These are phyloP conservation scores for Cryptosporidium canis DNA, from an alignment of 169 alveolate genomes.

Conservation along the genomic window DNA sequence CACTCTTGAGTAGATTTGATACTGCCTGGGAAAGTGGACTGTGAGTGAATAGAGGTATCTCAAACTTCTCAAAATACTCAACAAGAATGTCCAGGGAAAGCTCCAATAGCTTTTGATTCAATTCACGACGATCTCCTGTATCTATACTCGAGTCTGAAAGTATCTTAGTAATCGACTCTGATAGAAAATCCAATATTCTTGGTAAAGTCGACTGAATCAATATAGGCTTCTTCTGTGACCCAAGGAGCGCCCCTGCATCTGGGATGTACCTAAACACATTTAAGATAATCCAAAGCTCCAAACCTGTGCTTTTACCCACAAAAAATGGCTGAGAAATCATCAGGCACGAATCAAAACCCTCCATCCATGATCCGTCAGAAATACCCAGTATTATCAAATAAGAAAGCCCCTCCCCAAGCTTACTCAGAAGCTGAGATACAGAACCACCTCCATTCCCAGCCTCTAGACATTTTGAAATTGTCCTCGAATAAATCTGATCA, in stretches of 20 bases:
- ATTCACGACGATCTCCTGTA: neutral
- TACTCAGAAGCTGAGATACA: constrained; percentile 19
- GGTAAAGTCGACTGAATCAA: constrained; percentile 35
- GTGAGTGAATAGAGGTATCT: constrained; percentile 40
- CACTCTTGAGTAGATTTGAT: constrained; percentile 9
- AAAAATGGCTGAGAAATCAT: constrained; percentile 43
- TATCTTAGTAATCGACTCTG: constrained; percentile 12
- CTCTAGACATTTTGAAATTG: neutral
- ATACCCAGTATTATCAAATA: constrained; percentile 23
- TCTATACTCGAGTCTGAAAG: neutral
- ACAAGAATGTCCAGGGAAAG: constrained; percentile 18
- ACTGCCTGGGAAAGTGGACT: constrained; percentile 18
- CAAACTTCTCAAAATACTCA: constrained; percentile 70
- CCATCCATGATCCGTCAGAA: constrained; percentile 45
- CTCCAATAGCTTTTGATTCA: constrained; percentile 22
- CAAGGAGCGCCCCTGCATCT: constrained; percentile 10
- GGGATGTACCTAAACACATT: constrained; percentile 61
- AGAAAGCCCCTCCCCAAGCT: constrained; percentile 54
- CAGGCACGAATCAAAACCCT: constrained; percentile 51
- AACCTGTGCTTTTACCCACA: constrained; percentile 3
- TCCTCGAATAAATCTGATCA: constrained; percentile 16
- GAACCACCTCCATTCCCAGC: neutral
- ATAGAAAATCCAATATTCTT: constrained; percentile 19
- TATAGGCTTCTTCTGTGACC: constrained; percentile 10
- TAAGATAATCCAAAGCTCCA: constrained; percentile 33